Base-by-base conservation (phyloP, 1,139 yeast species). In the Blastobotrys ciferrii region DNA sequence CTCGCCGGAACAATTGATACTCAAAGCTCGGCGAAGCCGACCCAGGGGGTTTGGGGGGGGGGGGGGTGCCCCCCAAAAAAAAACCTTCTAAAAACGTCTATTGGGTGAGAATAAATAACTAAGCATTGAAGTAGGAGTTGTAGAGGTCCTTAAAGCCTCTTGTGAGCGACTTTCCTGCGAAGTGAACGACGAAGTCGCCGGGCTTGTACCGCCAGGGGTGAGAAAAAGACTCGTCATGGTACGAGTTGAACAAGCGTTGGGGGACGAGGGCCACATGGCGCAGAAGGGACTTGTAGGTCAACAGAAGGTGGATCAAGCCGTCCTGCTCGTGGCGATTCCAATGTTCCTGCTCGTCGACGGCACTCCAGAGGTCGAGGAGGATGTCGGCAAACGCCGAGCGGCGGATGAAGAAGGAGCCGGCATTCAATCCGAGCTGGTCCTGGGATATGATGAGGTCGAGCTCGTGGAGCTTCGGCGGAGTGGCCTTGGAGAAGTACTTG, bases 361-460 rank as follows among this genome's bases (percentile, higher is more conserved):
- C 58, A 20, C 48, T 48, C 64, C 63, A 60, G 19, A 60, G 44
- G 32, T 58, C 56, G 20, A 60, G 46, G n/a, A 60, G 44, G 38
- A 51, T 41, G n/a, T 48, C 50, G 15, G 54, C 47, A 38, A 56
- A 59, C 14, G 50, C 54, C 3, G 67, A 58, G 23, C 68, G 58
- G 15, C 66, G 52, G 32, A 69, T 37, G 49, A 69, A 60, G 44
- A 69, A 63, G 3, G 71, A 66, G 4, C 73, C 73, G 1, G 72
- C 67, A 44, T 68, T 69, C 28, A 69, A 47, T 3, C 69, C 68
- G 35, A 59, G 49, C 45, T 49, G 41, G 49, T 65, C 69, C 43
- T 65, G 67, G n/a, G 61, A 45, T 11, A 64, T 48, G 13, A 65
- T 54, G 23, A 65, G 30, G 28, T 60, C 59, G 25, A 65, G 48